A percentile compares a stretch with the other conserved stretches of the same genome.
These are phyloP conservation scores for Candida fluviatilis DNA, from an alignment of 805 yeast genomes.

Conservation along the genomic window DNA sequence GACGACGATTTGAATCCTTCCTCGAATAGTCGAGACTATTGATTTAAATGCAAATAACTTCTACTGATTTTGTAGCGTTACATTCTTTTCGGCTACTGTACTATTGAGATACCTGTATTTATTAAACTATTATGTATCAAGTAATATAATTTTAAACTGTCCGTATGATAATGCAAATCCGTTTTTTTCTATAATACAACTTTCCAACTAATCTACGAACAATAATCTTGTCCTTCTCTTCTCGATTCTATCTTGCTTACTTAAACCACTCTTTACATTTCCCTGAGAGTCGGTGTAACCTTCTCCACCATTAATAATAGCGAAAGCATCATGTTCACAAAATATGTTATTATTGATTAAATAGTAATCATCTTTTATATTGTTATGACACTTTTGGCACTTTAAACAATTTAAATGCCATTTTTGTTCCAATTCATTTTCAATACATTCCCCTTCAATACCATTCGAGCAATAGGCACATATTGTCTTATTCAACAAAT, in stretches of 20 bases:
- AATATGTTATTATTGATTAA: constrained; percentile 46
- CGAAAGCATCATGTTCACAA: constrained; percentile 47
- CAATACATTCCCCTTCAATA: constrained; percentile 89
- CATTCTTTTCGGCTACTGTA: no score
- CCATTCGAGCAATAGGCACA: constrained; percentile 71
- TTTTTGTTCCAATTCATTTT: constrained; percentile 63
- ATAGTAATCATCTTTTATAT: constrained; percentile 53
- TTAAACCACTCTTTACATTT: constrained; percentile 16
- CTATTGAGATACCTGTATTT: no score
- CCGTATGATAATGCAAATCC: neutral
- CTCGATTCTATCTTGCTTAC: constrained; percentile 33
- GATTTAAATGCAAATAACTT: neutral
- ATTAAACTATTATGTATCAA: no score
- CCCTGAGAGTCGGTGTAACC: constrained; percentile 19
- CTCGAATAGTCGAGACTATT: constrained; percentile 10
- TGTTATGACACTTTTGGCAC: constrained; percentile 56
- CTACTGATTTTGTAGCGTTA: no score
- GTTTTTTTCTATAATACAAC: neutral
- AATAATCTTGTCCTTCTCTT: constrained; percentile 41
- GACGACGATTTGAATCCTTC: constrained; percentile 6
- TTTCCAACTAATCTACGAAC: constrained; percentile 22
- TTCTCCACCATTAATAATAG: constrained; percentile 22
- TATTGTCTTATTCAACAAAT: constrained; percentile 66
- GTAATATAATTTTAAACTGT: no score
- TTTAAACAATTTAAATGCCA: constrained; percentile 73